Evolutionary conservation across 1,284 basidiomycete genomes (phyloP).

Genomic region (Wallemia hederae): DNA sequence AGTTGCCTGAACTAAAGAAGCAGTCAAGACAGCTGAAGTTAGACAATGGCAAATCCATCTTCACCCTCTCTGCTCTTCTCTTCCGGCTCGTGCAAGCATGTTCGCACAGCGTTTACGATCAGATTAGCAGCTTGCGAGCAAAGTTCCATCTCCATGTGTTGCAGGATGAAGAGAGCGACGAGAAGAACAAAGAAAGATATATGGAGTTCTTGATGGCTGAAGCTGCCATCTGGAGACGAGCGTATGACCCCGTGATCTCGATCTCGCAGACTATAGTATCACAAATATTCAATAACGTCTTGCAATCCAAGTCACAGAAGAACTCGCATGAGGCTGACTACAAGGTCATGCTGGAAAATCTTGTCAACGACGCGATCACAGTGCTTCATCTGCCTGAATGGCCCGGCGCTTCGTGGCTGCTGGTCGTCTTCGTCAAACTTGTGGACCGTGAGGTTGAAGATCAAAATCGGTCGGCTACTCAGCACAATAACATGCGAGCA

Average conservation of each 20-base stretch:
- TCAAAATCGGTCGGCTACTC: neutral
- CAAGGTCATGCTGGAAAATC: constrained; percentile 58
- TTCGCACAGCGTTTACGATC: constrained; percentile 40
- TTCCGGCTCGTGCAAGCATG: constrained; percentile 89
- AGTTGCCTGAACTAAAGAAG: constrained; percentile 60
- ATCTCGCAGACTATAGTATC: constrained; percentile 53
- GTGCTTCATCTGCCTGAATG: constrained; percentile 86
- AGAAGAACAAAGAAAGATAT: neutral
- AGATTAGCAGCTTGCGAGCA: constrained; percentile 30
- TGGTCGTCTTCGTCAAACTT: constrained; percentile 37
- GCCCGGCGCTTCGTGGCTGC: constrained; percentile 61
- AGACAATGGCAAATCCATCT: constrained; percentile 33
- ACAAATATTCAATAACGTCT: constrained; percentile 49
- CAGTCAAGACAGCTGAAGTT: constrained; percentile 63
- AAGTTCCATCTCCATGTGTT: constrained; percentile 27
- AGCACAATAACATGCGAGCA: neutral
- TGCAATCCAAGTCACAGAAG: constrained; percentile 37
- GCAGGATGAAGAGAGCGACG: constrained; percentile 3
- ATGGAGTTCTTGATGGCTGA: constrained; percentile 18
- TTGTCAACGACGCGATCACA: constrained; percentile 60
- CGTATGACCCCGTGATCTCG: constrained; percentile 38
- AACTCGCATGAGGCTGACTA: constrained; percentile 71
- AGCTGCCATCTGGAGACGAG: constrained; percentile 2
- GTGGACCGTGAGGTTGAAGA: neutral
- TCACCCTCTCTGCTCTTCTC: constrained; percentile 67